Percentiles rank a stretch among this genome's conserved stretches.
phyloP scores from a whole-genome alignment of 345 rosid species.

The Gossypium sturtianum region DNA sequence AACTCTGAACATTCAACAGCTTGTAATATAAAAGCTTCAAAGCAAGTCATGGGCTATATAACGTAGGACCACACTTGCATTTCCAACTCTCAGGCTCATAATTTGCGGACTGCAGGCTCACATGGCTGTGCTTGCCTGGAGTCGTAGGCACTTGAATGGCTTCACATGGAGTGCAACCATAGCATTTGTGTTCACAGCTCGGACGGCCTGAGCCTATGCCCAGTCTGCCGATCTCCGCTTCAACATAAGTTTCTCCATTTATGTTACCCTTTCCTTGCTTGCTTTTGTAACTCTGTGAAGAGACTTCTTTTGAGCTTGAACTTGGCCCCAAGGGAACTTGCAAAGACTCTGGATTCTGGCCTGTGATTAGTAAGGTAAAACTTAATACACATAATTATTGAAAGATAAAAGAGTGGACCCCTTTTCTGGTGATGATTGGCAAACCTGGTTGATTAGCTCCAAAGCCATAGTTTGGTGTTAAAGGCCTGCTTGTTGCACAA shows the following conservation, averaged over 20 bases:
- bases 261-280: not conserved
- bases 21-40: no score
- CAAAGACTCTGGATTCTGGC: not conserved
- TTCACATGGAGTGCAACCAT: conserved; percentile 73
- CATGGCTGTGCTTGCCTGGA: conserved; percentile 22
- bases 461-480: conserved; percentile 31
- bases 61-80: conserved; percentile 70
- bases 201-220: conserved; percentile 71
- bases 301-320: not conserved
- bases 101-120: conserved; percentile 49
- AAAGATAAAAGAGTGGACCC: not conserved
- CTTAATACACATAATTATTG: no score
- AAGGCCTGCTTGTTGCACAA: conserved; percentile 39
- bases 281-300: conserved; percentile 13
- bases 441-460: conserved; percentile 39
- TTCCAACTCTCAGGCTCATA: conserved; percentile 85
- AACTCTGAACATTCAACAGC: no score
- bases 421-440: not conserved
- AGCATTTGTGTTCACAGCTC: conserved; percentile 67
- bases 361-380: not conserved
- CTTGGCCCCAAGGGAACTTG: not conserved
- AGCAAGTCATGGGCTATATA: conserved; percentile 37
- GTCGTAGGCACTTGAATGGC: conserved; percentile 65
- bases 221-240: conserved; percentile 17
- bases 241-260: conserved; percentile 12